Conservation (phyloP, 176 grass and related monocot genomes). For the Puccinellia tenuiflora region DNA sequence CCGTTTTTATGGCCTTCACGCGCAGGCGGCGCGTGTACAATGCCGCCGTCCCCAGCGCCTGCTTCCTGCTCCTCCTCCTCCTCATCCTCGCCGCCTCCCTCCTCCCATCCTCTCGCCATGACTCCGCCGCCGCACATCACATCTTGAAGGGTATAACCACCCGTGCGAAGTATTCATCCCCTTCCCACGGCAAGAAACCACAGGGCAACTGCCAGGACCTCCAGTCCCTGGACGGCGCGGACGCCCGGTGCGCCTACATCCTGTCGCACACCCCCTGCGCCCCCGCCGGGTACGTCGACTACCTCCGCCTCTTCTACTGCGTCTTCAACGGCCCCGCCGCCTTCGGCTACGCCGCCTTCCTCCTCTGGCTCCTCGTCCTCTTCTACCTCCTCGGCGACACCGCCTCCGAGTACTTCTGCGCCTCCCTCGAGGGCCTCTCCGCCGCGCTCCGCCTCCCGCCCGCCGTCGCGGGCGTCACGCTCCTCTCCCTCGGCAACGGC, state of each 20-base stretch:
- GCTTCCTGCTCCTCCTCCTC: conserved; percentile 37
- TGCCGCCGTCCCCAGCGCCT: conserved; percentile 42
- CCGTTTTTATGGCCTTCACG: conserved; percentile 50
- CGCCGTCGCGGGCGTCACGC: conserved; percentile 77
- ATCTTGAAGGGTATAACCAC: no score
- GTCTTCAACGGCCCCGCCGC: conserved; percentile 14
- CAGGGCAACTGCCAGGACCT: conserved; percentile 42
- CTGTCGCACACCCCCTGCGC: conserved; percentile 39
- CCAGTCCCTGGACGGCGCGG: conserved; percentile 13
- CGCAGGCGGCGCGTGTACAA: conserved; percentile 31
- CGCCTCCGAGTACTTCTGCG: conserved; percentile 82
- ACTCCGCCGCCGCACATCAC: not conserved
- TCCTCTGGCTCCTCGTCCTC: conserved; percentile 57
- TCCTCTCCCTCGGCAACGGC: conserved; percentile 82
- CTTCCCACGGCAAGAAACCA: not conserved
- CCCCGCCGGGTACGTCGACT: conserved; percentile 60
- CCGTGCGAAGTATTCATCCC: not conserved
- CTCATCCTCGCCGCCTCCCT: conserved; percentile 8
- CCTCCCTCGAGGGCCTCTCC: conserved; percentile 61
- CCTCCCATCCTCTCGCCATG: not conserved
- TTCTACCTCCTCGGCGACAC: conserved; percentile 95
- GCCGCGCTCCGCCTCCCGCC: conserved; percentile 60
- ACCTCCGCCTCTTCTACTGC: conserved; percentile 83
- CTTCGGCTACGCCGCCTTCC: conserved; percentile 28
- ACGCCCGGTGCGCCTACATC: conserved; percentile 48